phyloP scores from a whole-genome alignment of 1,284 basidiomycete genomes.

The Cutaneotrichosporon sp. region DNA sequence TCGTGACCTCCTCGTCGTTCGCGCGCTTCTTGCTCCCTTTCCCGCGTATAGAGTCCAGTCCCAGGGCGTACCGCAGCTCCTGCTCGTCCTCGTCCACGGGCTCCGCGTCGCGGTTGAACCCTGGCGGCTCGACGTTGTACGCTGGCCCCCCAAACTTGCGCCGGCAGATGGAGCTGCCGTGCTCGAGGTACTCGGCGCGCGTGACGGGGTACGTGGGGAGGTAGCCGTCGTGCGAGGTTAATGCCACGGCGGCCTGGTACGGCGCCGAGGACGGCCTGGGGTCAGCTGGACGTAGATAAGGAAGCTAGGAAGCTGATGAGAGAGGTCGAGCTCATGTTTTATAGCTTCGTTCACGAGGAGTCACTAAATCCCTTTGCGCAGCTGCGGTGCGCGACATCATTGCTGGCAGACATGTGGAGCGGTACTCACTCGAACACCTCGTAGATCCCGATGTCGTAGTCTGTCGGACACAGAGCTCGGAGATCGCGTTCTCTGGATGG shows the following conservation, averaged over 20 bases:
- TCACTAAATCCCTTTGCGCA: neutral
- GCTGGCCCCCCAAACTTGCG: constrained; percentile 45
- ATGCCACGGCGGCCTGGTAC: constrained; percentile 66
- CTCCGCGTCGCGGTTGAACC: constrained; percentile 30
- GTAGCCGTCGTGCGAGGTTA: constrained; percentile 60
- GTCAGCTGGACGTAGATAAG: constrained; percentile 2
- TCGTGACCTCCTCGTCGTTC: constrained; percentile 48
- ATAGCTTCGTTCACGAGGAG: neutral
- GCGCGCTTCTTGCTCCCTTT: constrained; percentile 26
- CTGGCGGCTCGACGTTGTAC: constrained; percentile 45
- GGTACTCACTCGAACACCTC: constrained; percentile 70
- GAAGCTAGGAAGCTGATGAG: neutral
- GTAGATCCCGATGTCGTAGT: constrained; percentile 70
- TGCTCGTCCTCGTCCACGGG: constrained; percentile 45
- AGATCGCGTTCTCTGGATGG: constrained; percentile 61
- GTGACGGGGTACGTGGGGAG: constrained; percentile 65
- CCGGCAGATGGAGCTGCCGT: constrained; percentile 70
- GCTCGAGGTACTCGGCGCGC: constrained; percentile 76
- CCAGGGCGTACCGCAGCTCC: constrained; percentile 45
- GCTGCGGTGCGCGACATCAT: neutral
- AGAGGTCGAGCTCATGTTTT: too few relatives aligned
- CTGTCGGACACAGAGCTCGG: constrained; percentile 72
- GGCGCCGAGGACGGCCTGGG: constrained; percentile 71
- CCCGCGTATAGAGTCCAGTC: constrained; percentile 40
- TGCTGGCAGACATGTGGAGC: neutral